Conservation (phyloP, 2,329 filamentous ascomycete genomes). For the Penicillium sp. region DNA sequence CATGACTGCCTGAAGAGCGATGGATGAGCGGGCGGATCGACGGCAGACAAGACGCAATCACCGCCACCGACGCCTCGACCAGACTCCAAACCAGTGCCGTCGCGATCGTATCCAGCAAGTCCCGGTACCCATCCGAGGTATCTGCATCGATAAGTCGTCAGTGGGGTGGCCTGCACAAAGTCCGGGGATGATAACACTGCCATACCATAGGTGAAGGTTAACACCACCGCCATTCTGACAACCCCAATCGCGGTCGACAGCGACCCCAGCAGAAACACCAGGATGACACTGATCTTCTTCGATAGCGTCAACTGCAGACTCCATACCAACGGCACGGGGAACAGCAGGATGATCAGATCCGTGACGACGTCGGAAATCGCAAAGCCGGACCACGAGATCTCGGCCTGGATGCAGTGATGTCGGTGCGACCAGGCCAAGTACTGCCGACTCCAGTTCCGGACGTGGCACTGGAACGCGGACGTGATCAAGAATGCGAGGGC, state of each 20-base stretch:
- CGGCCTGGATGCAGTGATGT: conserved; percentile 9
- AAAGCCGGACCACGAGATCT: conserved; percentile 10
- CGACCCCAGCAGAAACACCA: conserved; percentile 12
- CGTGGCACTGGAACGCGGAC: conserved; percentile 11
- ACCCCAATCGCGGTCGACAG: conserved; percentile 10
- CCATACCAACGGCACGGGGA: conserved; percentile 12
- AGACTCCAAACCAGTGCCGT: conserved; percentile 14
- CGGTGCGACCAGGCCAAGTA: conserved; percentile 9
- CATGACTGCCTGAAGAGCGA: conserved; percentile 7
- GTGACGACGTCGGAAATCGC: conserved; percentile 11
- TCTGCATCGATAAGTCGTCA: not conserved
- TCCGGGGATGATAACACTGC: not conserved
- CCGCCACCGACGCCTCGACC: conserved; percentile 10
- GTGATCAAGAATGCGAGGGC: conserved; percentile 11
- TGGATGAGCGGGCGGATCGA: conserved; percentile 13
- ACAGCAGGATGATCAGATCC: conserved; percentile 7
- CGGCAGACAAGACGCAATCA: conserved; percentile 12
- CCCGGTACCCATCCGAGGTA: conserved; percentile 7
- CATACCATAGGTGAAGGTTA: conserved; percentile 15
- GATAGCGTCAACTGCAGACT: conserved; percentile 10
- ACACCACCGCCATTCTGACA: conserved; percentile 9
- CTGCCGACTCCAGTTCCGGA: conserved; percentile 10
- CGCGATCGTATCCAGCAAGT: conserved; percentile 12
- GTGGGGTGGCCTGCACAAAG: too few relatives aligned
- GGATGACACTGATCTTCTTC: conserved; percentile 11